Conservation (phyloP, 2,329 filamentous ascomycete genomes). For the Colletotrichum lini region DNA sequence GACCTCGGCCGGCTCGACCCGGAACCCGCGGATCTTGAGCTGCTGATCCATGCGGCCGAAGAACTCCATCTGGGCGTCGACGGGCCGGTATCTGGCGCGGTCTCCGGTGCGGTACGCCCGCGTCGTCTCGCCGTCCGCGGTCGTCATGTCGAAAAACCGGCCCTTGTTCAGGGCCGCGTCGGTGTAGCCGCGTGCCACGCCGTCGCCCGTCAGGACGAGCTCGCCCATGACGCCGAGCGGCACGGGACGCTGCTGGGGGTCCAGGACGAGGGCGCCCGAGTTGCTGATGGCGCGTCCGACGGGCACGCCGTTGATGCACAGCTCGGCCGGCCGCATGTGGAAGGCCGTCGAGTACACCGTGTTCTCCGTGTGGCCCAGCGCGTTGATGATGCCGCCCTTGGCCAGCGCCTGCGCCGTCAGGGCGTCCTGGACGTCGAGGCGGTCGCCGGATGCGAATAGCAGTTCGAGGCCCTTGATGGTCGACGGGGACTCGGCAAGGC, state of each 20-base stretch:
- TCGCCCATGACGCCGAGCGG: constrained; percentile 48
- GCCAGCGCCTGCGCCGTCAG: constrained; percentile 12
- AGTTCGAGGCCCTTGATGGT: constrained; percentile 53
- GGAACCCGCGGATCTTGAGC: constrained; percentile 50
- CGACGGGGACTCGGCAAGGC: constrained; percentile 51
- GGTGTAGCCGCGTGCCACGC: constrained; percentile 46
- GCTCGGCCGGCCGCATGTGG: constrained; percentile 10
- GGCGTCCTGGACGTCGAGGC: constrained; percentile 16
- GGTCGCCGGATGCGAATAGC: constrained; percentile 54
- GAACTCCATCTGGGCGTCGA: constrained; percentile 47
- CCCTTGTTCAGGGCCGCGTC: constrained; percentile 32
- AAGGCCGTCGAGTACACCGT: constrained; percentile 40
- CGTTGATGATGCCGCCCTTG: constrained; percentile 20
- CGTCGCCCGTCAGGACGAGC: constrained; percentile 48
- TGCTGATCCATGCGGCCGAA: constrained; percentile 49
- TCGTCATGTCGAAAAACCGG: constrained; percentile 42
- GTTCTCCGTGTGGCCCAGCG: constrained; percentile 44
- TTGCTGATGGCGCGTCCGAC: constrained; percentile 44
- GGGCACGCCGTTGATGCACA: constrained; percentile 40
- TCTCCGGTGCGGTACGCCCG: constrained; percentile 49
- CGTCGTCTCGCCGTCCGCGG: constrained; percentile 11
- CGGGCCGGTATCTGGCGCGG: constrained; percentile 43
- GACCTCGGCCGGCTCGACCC: constrained; percentile 49
- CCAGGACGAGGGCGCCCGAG: constrained; percentile 46
- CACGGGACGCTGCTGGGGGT: constrained; percentile 43